phyloP scores from a whole-genome alignment of 1,284 basidiomycete species.

The Phellopilus nigrolimitatus region DNA sequence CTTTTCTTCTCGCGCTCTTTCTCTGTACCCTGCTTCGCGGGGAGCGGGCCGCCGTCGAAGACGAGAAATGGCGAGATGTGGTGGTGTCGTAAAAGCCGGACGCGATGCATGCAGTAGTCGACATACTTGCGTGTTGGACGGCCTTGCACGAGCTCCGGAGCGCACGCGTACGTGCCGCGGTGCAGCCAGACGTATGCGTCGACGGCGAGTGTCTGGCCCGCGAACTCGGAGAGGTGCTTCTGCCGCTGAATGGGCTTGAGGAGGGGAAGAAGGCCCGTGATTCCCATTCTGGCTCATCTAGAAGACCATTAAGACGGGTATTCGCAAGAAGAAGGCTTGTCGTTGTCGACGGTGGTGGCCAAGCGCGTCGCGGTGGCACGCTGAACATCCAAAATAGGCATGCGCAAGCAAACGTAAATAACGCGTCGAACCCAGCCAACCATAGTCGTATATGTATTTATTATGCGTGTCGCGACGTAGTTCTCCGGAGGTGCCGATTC shows the following conservation, averaged over 20 bases:
- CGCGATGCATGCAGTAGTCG: slow-evolving; percentile 91
- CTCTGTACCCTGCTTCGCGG: slow-evolving; percentile 92
- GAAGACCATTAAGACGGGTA: background rate
- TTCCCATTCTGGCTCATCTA: slow-evolving; percentile 62
- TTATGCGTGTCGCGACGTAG: no score
- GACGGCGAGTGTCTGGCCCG: slow-evolving; percentile 77
- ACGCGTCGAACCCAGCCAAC: background rate
- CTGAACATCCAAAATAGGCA: background rate
- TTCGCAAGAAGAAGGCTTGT: background rate
- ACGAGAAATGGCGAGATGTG: slow-evolving; percentile 89
- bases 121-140: slow-evolving; percentile 86
- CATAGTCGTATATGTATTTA: no score
- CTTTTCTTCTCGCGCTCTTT: slow-evolving; percentile 70
- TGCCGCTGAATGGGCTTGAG: slow-evolving; percentile 86
- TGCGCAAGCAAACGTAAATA: background rate
- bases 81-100: slow-evolving; percentile 82
- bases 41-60: slow-evolving; percentile 94
- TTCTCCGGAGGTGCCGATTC: no score
- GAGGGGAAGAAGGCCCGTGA: slow-evolving; percentile 88
- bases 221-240: slow-evolving; percentile 75
- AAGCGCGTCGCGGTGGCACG: background rate
- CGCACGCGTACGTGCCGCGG: slow-evolving; percentile 87
- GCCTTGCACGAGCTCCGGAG: slow-evolving; percentile 85
- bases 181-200: slow-evolving; percentile 99
- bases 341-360: background rate